Evolutionary conservation across 2,329 filamentous ascomycete species (phyloP).

Genomic region (Venturiaceae sp.): DNA sequence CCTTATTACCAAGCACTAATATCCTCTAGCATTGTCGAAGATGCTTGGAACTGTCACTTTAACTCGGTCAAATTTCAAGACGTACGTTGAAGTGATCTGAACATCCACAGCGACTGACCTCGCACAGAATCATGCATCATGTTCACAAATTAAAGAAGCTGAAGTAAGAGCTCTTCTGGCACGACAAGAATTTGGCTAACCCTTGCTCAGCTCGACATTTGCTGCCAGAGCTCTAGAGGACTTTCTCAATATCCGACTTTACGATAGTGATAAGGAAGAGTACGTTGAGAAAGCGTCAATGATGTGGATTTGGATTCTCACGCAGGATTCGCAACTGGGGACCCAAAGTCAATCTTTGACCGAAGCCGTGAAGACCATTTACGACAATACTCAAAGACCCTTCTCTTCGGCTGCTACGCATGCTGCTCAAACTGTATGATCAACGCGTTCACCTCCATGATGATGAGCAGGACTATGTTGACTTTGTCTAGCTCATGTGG

Average conservation of each 20-base stretch:
- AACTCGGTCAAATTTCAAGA: constrained; percentile 54
- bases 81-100: constrained; percentile 23
- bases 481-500: constrained; percentile 60
- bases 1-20: constrained; percentile 9
- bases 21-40: constrained; percentile 42
- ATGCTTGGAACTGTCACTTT: constrained; percentile 53
- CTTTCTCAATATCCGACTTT: constrained; percentile 50
- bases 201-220: constrained; percentile 12
- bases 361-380: constrained; percentile 36
- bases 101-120: constrained; percentile 9
- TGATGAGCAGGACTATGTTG: neutral
- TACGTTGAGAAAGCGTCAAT: constrained; percentile 65
- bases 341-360: constrained; percentile 25
- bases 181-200: neutral
- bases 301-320: constrained; percentile 57
- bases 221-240: constrained; percentile 47
- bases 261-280: constrained; percentile 36
- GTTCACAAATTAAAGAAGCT: constrained; percentile 51
- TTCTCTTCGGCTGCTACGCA: constrained; percentile 54
- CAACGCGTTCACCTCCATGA: neutral
- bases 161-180: constrained; percentile 12
- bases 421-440: constrained; percentile 55
- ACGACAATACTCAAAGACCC: constrained; percentile 32
- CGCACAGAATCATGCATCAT: constrained; percentile 48
- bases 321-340: constrained; percentile 30